Evolutionary conservation across 164 flowering plant species (phyloP).

Genomic region (Annona cherimola): DNA sequence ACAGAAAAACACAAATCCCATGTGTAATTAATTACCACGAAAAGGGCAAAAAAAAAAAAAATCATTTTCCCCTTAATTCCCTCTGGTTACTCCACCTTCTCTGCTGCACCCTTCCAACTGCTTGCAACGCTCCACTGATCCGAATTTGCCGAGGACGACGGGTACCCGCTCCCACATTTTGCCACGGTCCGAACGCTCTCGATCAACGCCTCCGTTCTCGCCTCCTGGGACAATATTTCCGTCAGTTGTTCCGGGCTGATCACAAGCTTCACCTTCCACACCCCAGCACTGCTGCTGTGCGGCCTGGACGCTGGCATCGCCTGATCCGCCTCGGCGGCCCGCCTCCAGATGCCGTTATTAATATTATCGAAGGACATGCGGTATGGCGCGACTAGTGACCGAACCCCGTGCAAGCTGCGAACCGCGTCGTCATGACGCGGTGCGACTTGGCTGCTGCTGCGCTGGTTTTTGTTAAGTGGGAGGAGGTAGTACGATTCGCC

Average conservation of each 20-base stretch:
- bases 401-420: background rate
- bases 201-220: conserved; percentile 58
- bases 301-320: too few relatives aligned
- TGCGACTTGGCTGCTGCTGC: conserved; percentile 21
- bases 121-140: conserved; percentile 75
- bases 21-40: too few relatives aligned
- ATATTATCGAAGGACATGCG: conserved; percentile 71
- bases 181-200: conserved; percentile 82
- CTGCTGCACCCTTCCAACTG: conserved; percentile 46
- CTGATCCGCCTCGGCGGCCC: conserved; percentile 36
- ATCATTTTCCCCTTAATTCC: too few relatives aligned
- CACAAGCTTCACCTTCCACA: conserved; percentile 95
- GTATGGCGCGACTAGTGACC: conserved; percentile 38
- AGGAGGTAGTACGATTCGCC: conserved; percentile 75
- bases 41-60: too few relatives aligned
- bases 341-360: conserved; percentile 41
- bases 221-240: conserved; percentile 66
- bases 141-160: conserved; percentile 40
- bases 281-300: conserved; percentile 30
- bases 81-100: conserved; percentile 22
- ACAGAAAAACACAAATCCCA: too few relatives aligned
- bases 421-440: conserved; percentile 12
- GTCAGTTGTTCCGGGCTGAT: conserved; percentile 62
- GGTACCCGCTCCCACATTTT: conserved; percentile 45
- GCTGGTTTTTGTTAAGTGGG: conserved; percentile 31